These are phyloP conservation scores for Firmiana major DNA, from an alignment of 345 rosid species.

Conservation along the genomic window DNA sequence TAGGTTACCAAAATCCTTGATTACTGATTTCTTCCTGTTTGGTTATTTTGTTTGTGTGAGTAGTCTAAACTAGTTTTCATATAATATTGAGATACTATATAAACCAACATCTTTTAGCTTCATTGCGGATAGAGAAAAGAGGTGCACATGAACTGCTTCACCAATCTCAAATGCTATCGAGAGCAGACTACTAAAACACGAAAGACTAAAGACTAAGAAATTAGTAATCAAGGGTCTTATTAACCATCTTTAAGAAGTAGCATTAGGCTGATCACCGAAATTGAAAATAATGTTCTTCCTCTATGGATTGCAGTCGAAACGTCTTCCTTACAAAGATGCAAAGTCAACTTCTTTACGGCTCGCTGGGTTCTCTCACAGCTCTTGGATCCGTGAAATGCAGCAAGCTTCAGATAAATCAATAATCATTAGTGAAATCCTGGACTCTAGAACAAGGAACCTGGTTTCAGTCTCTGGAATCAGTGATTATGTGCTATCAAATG, in stretches of 20 bases:
- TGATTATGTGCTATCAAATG: constrained; percentile 86
- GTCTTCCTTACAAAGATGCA: constrained; percentile 66
- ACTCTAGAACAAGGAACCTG: constrained; percentile 91
- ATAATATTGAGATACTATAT: neutral
- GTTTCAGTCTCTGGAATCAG: constrained; percentile 92
- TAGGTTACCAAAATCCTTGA: constrained; percentile 1
- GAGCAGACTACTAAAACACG: neutral
- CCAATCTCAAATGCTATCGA: neutral
- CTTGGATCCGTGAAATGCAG: constrained; percentile 94
- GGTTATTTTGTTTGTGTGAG: neutral
- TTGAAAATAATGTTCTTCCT: constrained; percentile 3
- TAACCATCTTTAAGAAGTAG: neutral
- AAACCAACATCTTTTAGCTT: neutral
- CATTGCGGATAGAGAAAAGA: neutral
- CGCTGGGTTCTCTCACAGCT: constrained; percentile 71
- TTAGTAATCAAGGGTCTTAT: neutral
- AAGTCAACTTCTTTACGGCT: constrained; percentile 38
- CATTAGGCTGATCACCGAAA: neutral
- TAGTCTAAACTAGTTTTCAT: neutral
- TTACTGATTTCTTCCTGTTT: neutral
- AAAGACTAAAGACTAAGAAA: neutral
- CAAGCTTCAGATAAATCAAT: constrained; percentile 85
- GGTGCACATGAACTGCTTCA: neutral
- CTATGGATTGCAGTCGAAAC: constrained; percentile 58
- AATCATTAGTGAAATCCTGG: constrained; percentile 84